Evolutionary conservation across 1,284 basidiomycete species (phyloP).

Genomic region (Abortiporus biennis): DNA sequence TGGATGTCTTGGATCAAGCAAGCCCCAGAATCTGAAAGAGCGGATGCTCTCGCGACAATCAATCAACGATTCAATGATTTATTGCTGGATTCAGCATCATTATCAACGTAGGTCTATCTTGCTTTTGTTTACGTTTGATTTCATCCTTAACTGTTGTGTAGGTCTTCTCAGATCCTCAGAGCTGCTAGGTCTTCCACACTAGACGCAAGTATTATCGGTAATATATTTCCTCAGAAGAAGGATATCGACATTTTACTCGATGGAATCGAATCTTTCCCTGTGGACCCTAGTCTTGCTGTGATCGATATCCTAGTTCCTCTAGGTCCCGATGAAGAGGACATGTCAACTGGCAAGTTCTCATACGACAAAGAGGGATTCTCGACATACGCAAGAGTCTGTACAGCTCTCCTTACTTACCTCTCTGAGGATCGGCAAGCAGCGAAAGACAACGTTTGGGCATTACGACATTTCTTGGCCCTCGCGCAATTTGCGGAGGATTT

Average conservation of each 20-base stretch:
- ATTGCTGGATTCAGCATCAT: slow-evolving; percentile 27
- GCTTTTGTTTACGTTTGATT: neutral
- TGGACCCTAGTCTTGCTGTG: slow-evolving; percentile 56
- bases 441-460: slow-evolving; percentile 52
- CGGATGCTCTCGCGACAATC: slow-evolving; percentile 26
- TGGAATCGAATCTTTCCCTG: slow-evolving; percentile 38
- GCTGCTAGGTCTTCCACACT: no score
- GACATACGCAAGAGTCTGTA: slow-evolving; percentile 59
- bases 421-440: slow-evolving; percentile 57
- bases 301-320: slow-evolving; percentile 57
- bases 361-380: slow-evolving; percentile 49
- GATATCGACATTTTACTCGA: slow-evolving; percentile 45
- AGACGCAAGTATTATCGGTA: slow-evolving; percentile 28
- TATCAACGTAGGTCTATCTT: slow-evolving; percentile 20
- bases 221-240: slow-evolving; percentile 47
- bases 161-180: no score
- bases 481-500: slow-evolving; percentile 52
- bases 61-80: slow-evolving; percentile 36
- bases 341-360: no score
- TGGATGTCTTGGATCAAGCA: slow-evolving; percentile 18
- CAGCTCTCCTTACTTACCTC: slow-evolving; percentile 57
- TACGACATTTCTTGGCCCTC: slow-evolving; percentile 60
- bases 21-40: slow-evolving; percentile 17
- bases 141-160: no score
- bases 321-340: slow-evolving; percentile 18